Evolutionary conservation across 495 filamentous ascomycete species (phyloP).

Genomic region (Penicillium daleae): DNA sequence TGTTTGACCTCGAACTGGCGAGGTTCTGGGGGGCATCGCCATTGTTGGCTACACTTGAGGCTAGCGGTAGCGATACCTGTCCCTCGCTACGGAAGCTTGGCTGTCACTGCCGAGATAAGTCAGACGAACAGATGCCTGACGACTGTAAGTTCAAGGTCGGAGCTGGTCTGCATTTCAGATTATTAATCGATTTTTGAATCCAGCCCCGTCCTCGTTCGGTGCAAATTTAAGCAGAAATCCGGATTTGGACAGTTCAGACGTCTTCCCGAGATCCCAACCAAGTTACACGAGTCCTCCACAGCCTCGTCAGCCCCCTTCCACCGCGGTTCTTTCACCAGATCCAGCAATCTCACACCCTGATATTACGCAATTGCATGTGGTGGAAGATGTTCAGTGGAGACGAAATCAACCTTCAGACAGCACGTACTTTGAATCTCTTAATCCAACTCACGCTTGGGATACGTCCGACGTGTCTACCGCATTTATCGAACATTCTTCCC

Average conservation of each 20-base stretch:
- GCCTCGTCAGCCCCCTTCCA: not conserved
- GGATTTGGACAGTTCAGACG: not conserved
- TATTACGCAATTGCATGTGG: not conserved
- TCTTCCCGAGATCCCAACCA: constrained; percentile 5
- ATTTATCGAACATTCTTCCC: not conserved
- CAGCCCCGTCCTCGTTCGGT: not conserved
- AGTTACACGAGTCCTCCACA: not conserved
- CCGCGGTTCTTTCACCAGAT: not conserved
- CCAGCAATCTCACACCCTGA: not conserved
- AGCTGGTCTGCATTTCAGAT: not conserved
- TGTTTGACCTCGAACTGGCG: constrained; percentile 2
- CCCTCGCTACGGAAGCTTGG: not conserved
- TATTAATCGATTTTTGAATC: not conserved
- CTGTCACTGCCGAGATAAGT: not conserved
- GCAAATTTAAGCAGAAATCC: not conserved
- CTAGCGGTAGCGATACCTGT: not conserved
- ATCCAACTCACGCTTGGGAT: not conserved
- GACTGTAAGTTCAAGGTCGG: constrained; percentile 1
- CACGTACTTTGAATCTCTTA: too few relatives aligned
- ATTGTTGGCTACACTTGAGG: not conserved
- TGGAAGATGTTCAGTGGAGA: not conserved
- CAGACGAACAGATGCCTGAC: not conserved
- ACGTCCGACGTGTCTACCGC: not conserved
- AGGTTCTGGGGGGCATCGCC: not conserved
- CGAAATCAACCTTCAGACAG: constrained; percentile 4